A percentile compares a stretch with the other conserved stretches of the same genome.
Conservation (phyloP, 352 stramenopile species). For the Globisporangium echinulatum region DNA sequence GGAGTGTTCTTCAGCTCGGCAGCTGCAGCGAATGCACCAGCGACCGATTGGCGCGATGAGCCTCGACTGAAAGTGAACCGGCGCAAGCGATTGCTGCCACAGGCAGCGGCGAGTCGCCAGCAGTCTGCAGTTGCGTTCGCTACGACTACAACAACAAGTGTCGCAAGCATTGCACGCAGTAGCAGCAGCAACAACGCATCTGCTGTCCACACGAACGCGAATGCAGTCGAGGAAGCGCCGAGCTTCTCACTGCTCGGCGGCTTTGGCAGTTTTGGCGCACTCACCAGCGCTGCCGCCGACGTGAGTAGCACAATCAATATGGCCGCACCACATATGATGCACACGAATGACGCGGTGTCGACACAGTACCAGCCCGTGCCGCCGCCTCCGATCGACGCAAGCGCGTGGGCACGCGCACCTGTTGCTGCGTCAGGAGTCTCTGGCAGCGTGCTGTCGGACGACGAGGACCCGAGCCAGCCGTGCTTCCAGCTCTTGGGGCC, state of each 20-base stretch:
- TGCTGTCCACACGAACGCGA: neutral
- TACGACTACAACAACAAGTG: neutral
- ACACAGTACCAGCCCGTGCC: constrained; percentile 1
- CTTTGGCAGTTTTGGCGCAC: neutral
- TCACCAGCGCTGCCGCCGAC: neutral
- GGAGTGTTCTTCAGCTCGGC: constrained; percentile 44
- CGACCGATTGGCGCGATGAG: constrained; percentile 24
- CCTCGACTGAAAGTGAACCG: constrained; percentile 29
- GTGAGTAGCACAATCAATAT: too few species aligned
- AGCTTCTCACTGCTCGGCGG: constrained; percentile 10
- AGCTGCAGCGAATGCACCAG: neutral
- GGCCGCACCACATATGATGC: too few species aligned
- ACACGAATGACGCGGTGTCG: neutral
- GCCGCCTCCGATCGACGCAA: neutral
- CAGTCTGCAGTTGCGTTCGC: neutral
- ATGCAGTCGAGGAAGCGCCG: constrained; percentile 6
- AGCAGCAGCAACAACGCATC: neutral
- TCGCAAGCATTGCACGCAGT: too few species aligned
- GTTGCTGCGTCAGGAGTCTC: neutral
- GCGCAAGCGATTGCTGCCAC: constrained; percentile 7
- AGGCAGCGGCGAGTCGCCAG: neutral
- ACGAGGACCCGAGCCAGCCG: constrained; percentile 25
- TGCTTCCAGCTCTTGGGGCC: constrained; percentile 42
- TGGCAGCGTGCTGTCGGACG: neutral
- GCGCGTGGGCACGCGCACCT: neutral